phyloP scores from a whole-genome alignment of 2,329 filamentous ascomycete genomes.

The Diaporthe ampelina region DNA sequence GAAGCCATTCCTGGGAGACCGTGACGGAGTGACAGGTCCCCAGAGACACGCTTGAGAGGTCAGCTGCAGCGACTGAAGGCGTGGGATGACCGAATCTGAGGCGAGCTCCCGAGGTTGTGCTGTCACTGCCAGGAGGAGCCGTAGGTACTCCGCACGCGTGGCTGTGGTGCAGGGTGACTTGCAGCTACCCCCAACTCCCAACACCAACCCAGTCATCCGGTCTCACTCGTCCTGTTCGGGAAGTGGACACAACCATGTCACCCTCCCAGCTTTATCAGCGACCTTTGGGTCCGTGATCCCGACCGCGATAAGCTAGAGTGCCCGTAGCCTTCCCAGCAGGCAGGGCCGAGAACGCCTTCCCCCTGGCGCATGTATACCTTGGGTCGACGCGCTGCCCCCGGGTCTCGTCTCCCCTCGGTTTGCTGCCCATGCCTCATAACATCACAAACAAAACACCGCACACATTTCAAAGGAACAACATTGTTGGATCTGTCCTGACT shows the following conservation, averaged over 20 bases:
- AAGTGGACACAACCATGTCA: constrained; percentile 32
- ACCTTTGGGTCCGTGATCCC: constrained; percentile 30
- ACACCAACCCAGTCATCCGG: constrained; percentile 8
- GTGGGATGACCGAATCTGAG: constrained; percentile 31
- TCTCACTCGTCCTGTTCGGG: constrained; percentile 23
- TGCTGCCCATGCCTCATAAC: constrained; percentile 20
- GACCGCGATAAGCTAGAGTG: constrained; percentile 26
- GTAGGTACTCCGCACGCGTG: constrained; percentile 15
- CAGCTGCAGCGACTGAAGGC: constrained; percentile 13
- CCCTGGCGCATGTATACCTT: constrained; percentile 31
- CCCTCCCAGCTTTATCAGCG: constrained; percentile 32
- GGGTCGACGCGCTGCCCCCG: constrained; percentile 31
- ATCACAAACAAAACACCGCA: constrained; percentile 21
- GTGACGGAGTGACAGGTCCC: constrained; percentile 24
- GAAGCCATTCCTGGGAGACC: constrained; percentile 19
- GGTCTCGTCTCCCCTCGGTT: constrained; percentile 17
- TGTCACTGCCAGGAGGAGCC: constrained; percentile 17
- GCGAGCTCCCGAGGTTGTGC: constrained; percentile 29
- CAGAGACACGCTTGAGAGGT: constrained; percentile 20
- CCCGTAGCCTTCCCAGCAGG: constrained; percentile 4
- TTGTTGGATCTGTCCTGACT: constrained; percentile 9
- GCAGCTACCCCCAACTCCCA: not conserved
- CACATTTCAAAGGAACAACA: constrained; percentile 24
- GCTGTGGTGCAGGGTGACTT: constrained; percentile 16
- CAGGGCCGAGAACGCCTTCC: constrained; percentile 32